Conservation (phyloP, 495 filamentous ascomycete species). For the Daldinia concentrica region DNA sequence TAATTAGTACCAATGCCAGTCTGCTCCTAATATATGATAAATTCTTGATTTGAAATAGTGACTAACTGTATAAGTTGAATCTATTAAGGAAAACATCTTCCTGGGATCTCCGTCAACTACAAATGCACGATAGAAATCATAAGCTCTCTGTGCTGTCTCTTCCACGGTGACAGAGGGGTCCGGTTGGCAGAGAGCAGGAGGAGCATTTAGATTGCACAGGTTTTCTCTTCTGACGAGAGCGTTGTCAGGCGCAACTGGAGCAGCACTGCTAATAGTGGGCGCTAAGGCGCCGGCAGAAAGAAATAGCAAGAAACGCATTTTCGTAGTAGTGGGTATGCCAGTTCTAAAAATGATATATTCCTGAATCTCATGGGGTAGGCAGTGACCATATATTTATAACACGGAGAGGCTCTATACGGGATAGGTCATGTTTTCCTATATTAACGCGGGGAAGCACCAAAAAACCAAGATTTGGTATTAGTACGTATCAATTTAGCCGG, state of each 20-base stretch:
- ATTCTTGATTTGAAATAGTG: neutral
- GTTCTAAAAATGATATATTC: conserved; percentile 9
- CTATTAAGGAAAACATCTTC: conserved; percentile 60
- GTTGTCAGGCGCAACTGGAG: conserved; percentile 34
- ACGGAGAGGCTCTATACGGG: neutral
- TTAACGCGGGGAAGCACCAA: conserved; percentile 37
- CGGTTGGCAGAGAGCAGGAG: conserved; percentile 54
- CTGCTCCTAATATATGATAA: neutral
- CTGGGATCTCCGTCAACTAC: conserved; percentile 57
- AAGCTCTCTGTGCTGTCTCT: conserved; percentile 56
- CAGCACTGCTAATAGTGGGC: conserved; percentile 46
- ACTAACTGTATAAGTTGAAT: conserved; percentile 51
- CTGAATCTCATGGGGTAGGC: conserved; percentile 7
- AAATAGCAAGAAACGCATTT: conserved; percentile 48
- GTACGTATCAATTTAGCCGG: conserved; percentile 42
- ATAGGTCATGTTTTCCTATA: conserved; percentile 6
- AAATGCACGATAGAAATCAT: conserved; percentile 60
- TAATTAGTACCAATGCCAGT: neutral
- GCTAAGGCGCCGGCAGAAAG: conserved; percentile 47
- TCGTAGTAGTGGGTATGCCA: conserved; percentile 5
- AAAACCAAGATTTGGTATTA: conserved; percentile 27
- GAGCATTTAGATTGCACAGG: conserved; percentile 52
- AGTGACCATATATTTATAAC: conserved; percentile 17
- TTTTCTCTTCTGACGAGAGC: conserved; percentile 53
- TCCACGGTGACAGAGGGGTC: conserved; percentile 52